Base-by-base conservation (phyloP, 2,329 filamentous ascomycete genomes). In the Aureobasidium sp. region DNA sequence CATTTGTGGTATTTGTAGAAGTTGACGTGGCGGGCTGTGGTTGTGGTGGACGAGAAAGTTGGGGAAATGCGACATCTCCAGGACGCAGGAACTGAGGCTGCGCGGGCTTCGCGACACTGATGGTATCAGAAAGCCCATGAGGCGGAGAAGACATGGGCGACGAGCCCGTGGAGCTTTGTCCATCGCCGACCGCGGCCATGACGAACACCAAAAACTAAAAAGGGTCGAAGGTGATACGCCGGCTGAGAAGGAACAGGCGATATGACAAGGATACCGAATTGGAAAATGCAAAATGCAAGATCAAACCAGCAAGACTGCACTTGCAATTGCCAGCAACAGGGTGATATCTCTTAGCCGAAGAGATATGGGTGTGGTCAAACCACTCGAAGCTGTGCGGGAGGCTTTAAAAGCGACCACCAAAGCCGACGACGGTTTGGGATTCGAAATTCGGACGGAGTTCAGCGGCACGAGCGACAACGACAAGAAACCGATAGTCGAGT, bases 1-100 rank as follows among this genome's bases (percentile, higher is more conserved):
- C 57, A 67, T 62, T 74, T 72, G 72, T 70, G 65, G 72, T 72
- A 36, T 73, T 68, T 65, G 69, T 70, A 61, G 68, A 67, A 64
- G 64, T 57, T 62, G 67, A 66, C 67, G 66, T 65, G 64, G 66
- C 64, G 51, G 64, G 62, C 62, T 67, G 42, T 68, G 65, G 34
- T 60, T 60, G 57, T 60, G 56, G 44, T 59, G 34, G 25, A 51
- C 45, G 22, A 51, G 57, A 42, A 60, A 60, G 57, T 42, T 60
- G 57, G 57, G 57, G 57, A 60, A 60, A 60, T 65, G 53, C 62
- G 47, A 63, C 62, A 63, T 58, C 62, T 57, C 61, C 61, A 52
- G 53, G 52, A 47, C 44, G 52, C 65, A 60, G 63, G 64, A 67
- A 65, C 59, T 25, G 60, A 49, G 55, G 61, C 44, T 36, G 60